These are phyloP conservation scores for Heritiera fomes DNA, from an alignment of 345 rosid species.

Conservation along the genomic window DNA sequence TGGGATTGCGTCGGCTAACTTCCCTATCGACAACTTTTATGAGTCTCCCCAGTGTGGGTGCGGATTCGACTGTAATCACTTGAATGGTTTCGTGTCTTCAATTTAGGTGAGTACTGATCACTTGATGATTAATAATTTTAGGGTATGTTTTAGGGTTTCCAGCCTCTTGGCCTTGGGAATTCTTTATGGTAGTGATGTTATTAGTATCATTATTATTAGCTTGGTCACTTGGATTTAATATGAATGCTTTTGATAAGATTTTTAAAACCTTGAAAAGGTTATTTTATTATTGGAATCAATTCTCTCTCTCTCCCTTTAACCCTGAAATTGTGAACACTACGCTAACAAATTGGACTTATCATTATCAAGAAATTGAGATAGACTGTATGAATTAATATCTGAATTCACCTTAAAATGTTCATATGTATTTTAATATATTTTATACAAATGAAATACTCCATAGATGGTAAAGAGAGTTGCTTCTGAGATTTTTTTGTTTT, in stretches of 20 bases:
- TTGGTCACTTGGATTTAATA: neutral
- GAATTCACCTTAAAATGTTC: no score
- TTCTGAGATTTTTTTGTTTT: no score
- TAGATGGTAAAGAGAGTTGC: no score
- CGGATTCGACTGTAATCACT: conserved; percentile 41
- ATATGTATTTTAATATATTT: no score
- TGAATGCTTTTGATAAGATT: neutral
- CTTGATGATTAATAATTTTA: neutral
- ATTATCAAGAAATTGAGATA: no score
- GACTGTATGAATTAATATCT: no score
- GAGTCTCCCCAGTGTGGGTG: conserved; percentile 53
- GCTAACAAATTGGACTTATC: neutral
- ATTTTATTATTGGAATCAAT: neutral
- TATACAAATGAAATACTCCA: no score
- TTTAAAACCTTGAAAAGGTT: neutral
- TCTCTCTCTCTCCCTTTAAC: neutral
- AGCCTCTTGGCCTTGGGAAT: neutral
- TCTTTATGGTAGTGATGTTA: neutral
- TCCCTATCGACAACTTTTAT: conserved; percentile 42
- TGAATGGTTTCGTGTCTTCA: conserved; percentile 15
- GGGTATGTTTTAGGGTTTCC: neutral
- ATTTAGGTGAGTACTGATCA: conserved; percentile 12
- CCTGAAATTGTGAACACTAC: neutral
- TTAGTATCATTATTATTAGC: neutral
- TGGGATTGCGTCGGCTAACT: conserved; percentile 62